These are phyloP conservation scores for Eremochloa ophiuroides DNA, from an alignment of 176 grass and related monocot species.

Conservation along the genomic window DNA sequence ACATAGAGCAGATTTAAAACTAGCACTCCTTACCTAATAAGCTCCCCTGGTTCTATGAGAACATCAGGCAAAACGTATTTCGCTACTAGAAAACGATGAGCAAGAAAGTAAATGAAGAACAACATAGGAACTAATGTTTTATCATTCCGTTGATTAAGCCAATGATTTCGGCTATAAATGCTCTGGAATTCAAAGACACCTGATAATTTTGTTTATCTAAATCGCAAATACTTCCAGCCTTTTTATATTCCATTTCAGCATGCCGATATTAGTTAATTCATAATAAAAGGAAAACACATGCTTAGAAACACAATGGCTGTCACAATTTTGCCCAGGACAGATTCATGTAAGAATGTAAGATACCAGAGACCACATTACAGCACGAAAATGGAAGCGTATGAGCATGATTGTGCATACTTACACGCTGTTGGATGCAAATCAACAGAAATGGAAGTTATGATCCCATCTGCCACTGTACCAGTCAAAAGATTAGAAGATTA, in stretches of 20 bases:
- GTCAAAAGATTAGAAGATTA: slow-evolving; percentile 23
- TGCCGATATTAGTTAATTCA: background rate
- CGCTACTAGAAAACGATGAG: too few relatives aligned
- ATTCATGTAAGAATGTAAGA: background rate
- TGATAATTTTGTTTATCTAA: background rate
- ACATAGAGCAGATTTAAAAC: background rate
- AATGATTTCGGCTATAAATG: background rate
- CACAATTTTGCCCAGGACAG: background rate
- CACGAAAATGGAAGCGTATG: background rate
- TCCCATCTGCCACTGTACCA: slow-evolving; percentile 89
- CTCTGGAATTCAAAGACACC: background rate
- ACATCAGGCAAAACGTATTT: background rate
- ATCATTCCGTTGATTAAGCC: background rate
- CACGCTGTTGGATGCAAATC: background rate
- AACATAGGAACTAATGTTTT: background rate
- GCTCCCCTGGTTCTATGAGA: background rate
- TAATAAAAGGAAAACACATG: background rate
- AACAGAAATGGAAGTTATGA: slow-evolving; percentile 26
- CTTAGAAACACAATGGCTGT: background rate
- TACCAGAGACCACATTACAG: background rate
- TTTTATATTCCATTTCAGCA: background rate
- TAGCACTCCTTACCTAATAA: background rate
- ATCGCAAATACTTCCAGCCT: background rate
- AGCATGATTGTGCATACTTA: slow-evolving; percentile 27
- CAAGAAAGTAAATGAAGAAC: background rate